Evolutionary conservation across 2,329 filamentous ascomycete genomes (phyloP).

Genomic region (Davidsoniella virescens): DNA sequence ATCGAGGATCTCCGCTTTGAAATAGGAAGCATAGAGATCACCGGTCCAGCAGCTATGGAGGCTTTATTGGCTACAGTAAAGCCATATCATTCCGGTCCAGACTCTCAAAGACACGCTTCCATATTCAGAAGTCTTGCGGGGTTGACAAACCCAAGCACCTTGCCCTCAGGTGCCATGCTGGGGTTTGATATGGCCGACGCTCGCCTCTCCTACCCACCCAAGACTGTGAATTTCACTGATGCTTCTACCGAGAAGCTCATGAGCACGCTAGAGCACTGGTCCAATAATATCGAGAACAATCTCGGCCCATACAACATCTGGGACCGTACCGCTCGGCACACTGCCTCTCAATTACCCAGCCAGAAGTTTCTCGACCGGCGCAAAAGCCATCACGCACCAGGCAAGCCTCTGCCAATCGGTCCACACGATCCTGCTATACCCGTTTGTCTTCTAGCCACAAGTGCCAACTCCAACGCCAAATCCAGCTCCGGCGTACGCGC

Average conservation of each 20-base stretch:
- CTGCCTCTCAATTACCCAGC: slow-evolving; percentile 49
- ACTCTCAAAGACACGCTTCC: slow-evolving; percentile 25
- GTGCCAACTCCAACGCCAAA: slow-evolving; percentile 29
- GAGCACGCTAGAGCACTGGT: slow-evolving; percentile 50
- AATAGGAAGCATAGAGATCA: slow-evolving; percentile 41
- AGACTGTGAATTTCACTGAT: slow-evolving; percentile 28
- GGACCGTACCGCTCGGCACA: slow-evolving; percentile 46
- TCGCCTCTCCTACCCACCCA: slow-evolving; percentile 60
- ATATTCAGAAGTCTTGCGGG: slow-evolving; percentile 37
- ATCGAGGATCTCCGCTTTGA: slow-evolving; percentile 57
- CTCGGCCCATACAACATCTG: slow-evolving; percentile 43
- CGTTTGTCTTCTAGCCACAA: slow-evolving; percentile 49
- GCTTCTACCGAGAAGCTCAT: slow-evolving; percentile 27
- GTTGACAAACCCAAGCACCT: slow-evolving; percentile 49
- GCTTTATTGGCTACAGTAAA: slow-evolving; percentile 53
- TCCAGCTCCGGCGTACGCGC: slow-evolving; percentile 28
- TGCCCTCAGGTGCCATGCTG: slow-evolving; percentile 56
- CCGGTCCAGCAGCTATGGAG: slow-evolving; percentile 61
- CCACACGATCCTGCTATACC: slow-evolving; percentile 61
- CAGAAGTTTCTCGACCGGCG: slow-evolving; percentile 72
- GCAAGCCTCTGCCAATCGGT: slow-evolving; percentile 40
- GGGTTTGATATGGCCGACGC: slow-evolving; percentile 64
- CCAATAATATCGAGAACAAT: slow-evolving; percentile 32
- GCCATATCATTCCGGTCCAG: slow-evolving; percentile 24
- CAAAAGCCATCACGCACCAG: slow-evolving; percentile 46